These are phyloP conservation scores for Colletotrichum sp. DNA, from an alignment of 2,329 filamentous ascomycete genomes.

Conservation along the genomic window DNA sequence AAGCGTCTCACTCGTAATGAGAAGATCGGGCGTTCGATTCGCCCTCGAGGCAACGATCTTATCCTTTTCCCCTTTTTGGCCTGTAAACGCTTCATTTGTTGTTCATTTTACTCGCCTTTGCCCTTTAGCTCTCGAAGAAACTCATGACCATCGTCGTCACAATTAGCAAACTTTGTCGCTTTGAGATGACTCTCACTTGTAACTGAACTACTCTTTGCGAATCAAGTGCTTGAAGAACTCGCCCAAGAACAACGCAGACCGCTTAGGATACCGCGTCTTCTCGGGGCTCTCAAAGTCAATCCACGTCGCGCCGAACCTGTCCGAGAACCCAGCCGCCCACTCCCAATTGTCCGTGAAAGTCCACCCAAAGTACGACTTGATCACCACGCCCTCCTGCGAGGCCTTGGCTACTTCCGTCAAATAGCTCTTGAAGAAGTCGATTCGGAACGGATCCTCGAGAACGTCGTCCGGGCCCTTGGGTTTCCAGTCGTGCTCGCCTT, in stretches of 20 bases:
- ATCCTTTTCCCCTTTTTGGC: background rate
- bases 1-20: constrained; percentile 24
- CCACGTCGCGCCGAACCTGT: constrained; percentile 45
- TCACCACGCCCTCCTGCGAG: constrained; percentile 39
- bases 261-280: constrained; percentile 39
- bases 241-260: constrained; percentile 33
- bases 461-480: constrained; percentile 34
- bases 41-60: constrained; percentile 13
- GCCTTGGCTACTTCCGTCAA: constrained; percentile 41
- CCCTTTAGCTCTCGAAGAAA: background rate
- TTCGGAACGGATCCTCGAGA: constrained; percentile 40
- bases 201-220: background rate
- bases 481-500: constrained; percentile 39
- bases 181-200: background rate
- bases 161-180: background rate
- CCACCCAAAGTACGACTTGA: constrained; percentile 46
- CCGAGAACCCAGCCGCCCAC: constrained; percentile 45
- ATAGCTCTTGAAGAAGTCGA: constrained; percentile 43
- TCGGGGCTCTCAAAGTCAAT: constrained; percentile 41
- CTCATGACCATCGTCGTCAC: background rate
- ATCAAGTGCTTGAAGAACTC: constrained; percentile 34
- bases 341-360: constrained; percentile 50
- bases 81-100: background rate
- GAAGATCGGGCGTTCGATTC: constrained; percentile 24
- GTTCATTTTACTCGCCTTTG: background rate